phyloP scores from a whole-genome alignment of 179 eudicot species.

The Camellia oleifera region DNA sequence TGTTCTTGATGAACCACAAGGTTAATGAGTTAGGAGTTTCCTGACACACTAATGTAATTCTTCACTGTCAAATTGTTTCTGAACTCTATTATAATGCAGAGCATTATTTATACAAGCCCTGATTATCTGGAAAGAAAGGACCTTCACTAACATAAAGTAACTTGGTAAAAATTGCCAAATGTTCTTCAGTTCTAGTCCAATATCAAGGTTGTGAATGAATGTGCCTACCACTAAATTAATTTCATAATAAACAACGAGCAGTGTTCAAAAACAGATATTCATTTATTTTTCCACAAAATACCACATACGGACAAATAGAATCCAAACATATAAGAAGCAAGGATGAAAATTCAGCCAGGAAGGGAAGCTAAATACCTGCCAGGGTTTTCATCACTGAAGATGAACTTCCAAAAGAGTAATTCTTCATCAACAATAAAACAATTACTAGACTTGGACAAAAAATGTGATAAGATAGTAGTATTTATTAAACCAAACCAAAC shows the following conservation, averaged over 20 bases:
- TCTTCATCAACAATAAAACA: slow-evolving; percentile 45
- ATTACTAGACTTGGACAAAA: slow-evolving; percentile 16
- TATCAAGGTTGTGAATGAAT: neutral
- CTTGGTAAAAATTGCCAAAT: neutral
- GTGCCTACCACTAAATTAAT: neutral
- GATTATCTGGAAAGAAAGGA: no score
- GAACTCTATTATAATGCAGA: no score
- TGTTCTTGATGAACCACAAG: no score
- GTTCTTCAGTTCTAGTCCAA: neutral
- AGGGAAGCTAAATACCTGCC: slow-evolving; percentile 59
- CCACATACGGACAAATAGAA: slow-evolving; percentile 4
- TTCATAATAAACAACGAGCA: neutral
- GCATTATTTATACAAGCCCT: no score
- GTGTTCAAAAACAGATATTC: neutral
- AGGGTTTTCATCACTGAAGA: slow-evolving; percentile 87
- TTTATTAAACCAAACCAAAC: neutral
- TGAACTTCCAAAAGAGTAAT: slow-evolving; percentile 90
- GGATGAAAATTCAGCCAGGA: neutral
- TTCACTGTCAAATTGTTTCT: no score
- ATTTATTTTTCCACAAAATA: neutral
- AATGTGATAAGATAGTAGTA: slow-evolving; percentile 8
- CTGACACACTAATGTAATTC: no score
- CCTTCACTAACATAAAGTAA: neutral
- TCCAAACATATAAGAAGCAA: neutral
- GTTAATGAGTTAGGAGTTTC: no score